Evolutionary conservation across 805 yeast species (phyloP).

Genomic region (Kuraishia borneana): DNA sequence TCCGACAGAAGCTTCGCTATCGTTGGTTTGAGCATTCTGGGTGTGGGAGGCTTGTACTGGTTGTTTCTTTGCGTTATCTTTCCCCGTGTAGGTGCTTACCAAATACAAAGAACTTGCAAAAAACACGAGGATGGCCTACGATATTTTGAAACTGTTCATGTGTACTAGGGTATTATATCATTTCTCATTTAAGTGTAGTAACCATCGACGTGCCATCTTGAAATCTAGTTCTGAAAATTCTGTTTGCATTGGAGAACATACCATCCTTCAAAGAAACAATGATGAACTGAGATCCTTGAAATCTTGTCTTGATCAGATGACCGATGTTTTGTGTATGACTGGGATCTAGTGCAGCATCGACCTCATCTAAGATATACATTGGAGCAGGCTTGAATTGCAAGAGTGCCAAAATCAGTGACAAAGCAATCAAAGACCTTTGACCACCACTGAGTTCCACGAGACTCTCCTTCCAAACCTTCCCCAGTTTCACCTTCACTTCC

Average conservation of each 20-base stretch:
- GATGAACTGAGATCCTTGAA: conserved; percentile 92
- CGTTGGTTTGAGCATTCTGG: conserved; percentile 10
- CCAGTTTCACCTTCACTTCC: conserved; percentile 82
- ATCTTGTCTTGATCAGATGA: conserved; percentile 86
- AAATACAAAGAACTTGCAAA: conserved; percentile 2
- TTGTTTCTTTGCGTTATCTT: conserved; percentile 6
- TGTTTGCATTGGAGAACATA: conserved; percentile 94
- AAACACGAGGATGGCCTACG: conserved; percentile 12
- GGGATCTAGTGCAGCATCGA: conserved; percentile 95
- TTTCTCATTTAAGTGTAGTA: conserved; percentile 38
- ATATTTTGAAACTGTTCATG: conserved; percentile 12
- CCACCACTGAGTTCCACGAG: conserved; percentile 95
- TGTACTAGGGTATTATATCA: no score
- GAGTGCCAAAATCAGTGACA: conserved; percentile 84
- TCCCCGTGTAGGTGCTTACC: conserved; percentile 8
- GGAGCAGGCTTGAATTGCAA: conserved; percentile 97
- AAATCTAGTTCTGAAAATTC: conserved; percentile 86
- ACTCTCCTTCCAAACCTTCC: conserved; percentile 92
- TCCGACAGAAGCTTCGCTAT: conserved; percentile 11
- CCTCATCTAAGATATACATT: conserved; percentile 95
- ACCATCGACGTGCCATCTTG: conserved; percentile 96
- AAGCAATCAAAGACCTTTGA: conserved; percentile 87
- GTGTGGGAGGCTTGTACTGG: conserved; percentile 13
- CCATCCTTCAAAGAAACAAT: conserved; percentile 97
- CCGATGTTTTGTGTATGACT: conserved; percentile 98